These are phyloP conservation scores for Coniosporium tulheliwenetii DNA, from an alignment of 2,329 filamentous ascomycete genomes.

Conservation along the genomic window DNA sequence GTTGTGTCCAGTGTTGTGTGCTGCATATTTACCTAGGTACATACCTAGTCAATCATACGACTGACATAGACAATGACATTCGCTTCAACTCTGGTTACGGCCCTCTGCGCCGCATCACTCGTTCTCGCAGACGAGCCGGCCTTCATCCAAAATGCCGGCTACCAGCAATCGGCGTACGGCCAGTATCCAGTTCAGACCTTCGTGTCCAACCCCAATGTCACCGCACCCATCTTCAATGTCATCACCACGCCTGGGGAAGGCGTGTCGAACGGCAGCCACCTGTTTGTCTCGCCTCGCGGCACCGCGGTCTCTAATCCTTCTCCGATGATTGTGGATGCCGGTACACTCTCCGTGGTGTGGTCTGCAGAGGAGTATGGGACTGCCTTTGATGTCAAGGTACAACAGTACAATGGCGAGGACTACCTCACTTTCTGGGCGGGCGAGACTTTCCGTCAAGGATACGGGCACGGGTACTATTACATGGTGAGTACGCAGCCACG, in stretches of 20 bases:
- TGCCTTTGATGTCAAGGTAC: conserved; percentile 12
- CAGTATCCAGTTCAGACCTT: conserved; percentile 12
- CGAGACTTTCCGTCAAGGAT: conserved; percentile 14
- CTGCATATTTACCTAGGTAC: no score
- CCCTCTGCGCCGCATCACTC: neutral
- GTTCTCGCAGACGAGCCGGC: neutral
- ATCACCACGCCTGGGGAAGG: conserved; percentile 1
- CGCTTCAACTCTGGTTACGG: no score
- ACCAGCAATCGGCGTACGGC: conserved; percentile 6
- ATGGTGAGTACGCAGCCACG: conserved; percentile 9
- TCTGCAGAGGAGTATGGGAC: neutral
- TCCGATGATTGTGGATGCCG: conserved; percentile 13
- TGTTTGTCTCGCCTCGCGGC: conserved; percentile 16
- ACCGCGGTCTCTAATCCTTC: conserved; percentile 13
- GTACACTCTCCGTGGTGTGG: conserved; percentile 1
- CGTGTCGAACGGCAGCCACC: conserved; percentile 3
- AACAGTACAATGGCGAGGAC: conserved; percentile 17
- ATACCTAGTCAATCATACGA: no score
- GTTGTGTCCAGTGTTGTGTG: no score
- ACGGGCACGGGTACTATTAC: conserved; percentile 17
- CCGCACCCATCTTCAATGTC: conserved; percentile 5
- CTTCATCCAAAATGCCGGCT: neutral
- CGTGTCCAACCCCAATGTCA: conserved; percentile 7
- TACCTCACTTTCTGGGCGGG: conserved; percentile 25
- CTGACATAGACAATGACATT: no score